Base-by-base conservation (phyloP, 495 filamentous ascomycete genomes). In the Endocarpon pusillum region DNA sequence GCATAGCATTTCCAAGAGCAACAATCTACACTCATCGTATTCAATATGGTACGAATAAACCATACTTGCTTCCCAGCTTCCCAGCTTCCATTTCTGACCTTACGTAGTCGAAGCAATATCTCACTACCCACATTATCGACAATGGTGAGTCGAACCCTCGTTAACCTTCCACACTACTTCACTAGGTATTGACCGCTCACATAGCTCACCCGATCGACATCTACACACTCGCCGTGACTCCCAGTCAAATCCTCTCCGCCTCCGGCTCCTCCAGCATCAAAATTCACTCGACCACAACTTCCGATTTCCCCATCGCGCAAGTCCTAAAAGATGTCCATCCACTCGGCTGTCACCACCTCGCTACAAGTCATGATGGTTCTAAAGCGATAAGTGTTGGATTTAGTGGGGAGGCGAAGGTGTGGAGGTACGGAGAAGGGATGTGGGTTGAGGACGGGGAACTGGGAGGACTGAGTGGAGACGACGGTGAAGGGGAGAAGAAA, bases 61-160 rank as follows among this genome's bases (percentile, higher is more conserved):
- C n/a, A n/a, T n/a, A n/a, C n/a, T n/a, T n/a, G 23, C 29, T 17
- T 29, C 11, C 1, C 21, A 37, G 10, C 10, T 30, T 33, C 3
- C 14, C 10, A 39, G 8, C 3, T n/a, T n/a, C 19, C 12, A 18
- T 19, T 21, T 40, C 11, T 40, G 15, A 27, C 2, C 34, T 3
- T 10, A 9, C 18, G 10, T 45, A 97, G 91, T 96, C 89, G 35
- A 93, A 94, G 61, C 91, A 94, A 79, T 96, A 94, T 52, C 71
- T 97, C 22, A 84, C 84, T 37, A 75, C 74, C 37, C 82, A 92
- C 58, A 85, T 85, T 9, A 67, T 89, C 49, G 81, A 92, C 51
- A 68, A 84, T 65, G 83, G 84, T 82, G 50, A 44, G 62, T 12
- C 12, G 8, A 12, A 25, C 23, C 23, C 23, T 25, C 8, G 12